Conservation (phyloP, 2,329 filamentous ascomycete genomes). For the Trichophyton schoenleinii region DNA sequence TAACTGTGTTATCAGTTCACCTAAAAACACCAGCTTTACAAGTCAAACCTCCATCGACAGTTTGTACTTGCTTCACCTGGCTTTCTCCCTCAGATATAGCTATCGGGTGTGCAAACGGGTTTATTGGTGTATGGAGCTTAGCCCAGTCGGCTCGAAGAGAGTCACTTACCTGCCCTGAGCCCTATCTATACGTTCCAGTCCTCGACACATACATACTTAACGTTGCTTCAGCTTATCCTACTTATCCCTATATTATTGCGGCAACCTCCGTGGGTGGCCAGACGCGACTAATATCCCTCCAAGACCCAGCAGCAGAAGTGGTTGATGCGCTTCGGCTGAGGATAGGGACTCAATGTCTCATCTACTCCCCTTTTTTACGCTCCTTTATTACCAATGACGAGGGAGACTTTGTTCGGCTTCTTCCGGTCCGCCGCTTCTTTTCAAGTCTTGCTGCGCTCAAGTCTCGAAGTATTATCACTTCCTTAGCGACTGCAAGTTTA, state of each 20-base stretch:
- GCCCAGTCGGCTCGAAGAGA: constrained; percentile 12
- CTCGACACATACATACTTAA: constrained; percentile 30
- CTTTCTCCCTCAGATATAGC: constrained; percentile 43
- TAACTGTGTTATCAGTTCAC: constrained; percentile 22
- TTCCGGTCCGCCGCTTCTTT: constrained; percentile 42
- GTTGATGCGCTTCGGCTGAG: constrained; percentile 38
- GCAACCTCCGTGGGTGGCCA: constrained; percentile 45
- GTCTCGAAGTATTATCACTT: constrained; percentile 27
- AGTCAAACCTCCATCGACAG: constrained; percentile 36
- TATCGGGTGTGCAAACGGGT: constrained; percentile 45
- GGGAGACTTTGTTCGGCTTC: constrained; percentile 38
- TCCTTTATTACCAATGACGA: constrained; percentile 45
- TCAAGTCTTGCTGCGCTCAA: constrained; percentile 37
- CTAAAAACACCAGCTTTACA: constrained; percentile 39
- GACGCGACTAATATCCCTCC: constrained; percentile 42
- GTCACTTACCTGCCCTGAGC: constrained; percentile 14
- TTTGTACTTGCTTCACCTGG: constrained; percentile 47
- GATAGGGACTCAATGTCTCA: constrained; percentile 36
- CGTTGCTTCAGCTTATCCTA: constrained; percentile 40
- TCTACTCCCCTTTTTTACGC: constrained; percentile 45
- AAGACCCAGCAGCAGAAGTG: constrained; percentile 35
- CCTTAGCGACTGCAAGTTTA: constrained; percentile 24
- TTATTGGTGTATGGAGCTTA: constrained; percentile 42
- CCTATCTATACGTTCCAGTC: constrained; percentile 27
- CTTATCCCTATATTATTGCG: constrained; percentile 40